Conservation (phyloP, 106 monocot species). For the Dendrobium officinale region DNA sequence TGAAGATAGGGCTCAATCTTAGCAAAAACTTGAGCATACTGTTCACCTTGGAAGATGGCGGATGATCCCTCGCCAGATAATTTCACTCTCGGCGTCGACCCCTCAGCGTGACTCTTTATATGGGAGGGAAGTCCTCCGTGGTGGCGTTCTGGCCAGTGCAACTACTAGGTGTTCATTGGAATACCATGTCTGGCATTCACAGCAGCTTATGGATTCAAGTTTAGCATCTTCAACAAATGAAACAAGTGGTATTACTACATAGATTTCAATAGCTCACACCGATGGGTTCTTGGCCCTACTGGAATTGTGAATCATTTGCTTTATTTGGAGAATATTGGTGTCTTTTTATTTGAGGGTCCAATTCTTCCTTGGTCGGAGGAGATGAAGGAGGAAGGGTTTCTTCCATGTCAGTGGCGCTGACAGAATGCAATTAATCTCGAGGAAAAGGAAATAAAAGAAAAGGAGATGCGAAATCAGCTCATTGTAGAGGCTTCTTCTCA, state of each 20-base stretch:
- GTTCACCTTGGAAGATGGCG: conserved; percentile 33
- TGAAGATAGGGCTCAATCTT: conserved; percentile 22
- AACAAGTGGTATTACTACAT: conserved; percentile 3
- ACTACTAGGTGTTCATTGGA: conserved; percentile 3
- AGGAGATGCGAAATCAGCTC: too few relatives aligned
- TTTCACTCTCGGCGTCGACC: conserved; percentile 17
- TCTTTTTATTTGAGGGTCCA: conserved; percentile 1
- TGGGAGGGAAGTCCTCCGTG: background rate
- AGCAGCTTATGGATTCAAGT: conserved; percentile 22
- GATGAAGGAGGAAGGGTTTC: conserved; percentile 14
- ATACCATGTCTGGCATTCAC: background rate
- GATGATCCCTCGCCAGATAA: conserved; percentile 31
- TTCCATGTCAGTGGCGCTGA: conserved; percentile 2
- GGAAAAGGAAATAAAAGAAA: too few relatives aligned
- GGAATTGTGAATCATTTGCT: background rate
- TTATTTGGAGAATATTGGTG: background rate
- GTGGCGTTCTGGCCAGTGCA: background rate
- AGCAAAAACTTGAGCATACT: background rate
- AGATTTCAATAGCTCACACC: background rate
- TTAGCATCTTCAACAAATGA: conserved; percentile 22
- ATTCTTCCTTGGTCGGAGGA: background rate
- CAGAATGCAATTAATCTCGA: too few relatives aligned
- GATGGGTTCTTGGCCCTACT: background rate
- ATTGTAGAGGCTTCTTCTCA: conserved; percentile 25
- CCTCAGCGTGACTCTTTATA: background rate